A percentile compares a stretch with the other conserved stretches of the same genome.
Conservation (phyloP, 108 stramenopile genomes). For the Fistulifera solaris region DNA sequence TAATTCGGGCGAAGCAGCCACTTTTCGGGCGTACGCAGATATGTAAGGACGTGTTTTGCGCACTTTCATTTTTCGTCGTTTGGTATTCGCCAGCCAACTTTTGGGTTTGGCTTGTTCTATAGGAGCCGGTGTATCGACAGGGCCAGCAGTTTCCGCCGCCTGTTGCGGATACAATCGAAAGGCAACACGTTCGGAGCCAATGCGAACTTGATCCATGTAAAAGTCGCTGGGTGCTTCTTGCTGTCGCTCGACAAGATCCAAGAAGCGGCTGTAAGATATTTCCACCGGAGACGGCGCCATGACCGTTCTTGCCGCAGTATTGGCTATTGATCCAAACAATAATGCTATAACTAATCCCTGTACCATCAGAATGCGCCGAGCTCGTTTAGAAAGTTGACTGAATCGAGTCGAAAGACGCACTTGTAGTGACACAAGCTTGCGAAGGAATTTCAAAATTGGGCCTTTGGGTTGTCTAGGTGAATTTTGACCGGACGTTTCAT, state of each 20-base stretch:
- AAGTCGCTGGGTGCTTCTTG: background rate
- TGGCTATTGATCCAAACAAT: background rate
- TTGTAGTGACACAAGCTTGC: too few relatives aligned
- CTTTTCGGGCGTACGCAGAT: constrained; percentile 45
- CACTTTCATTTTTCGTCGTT: constrained; percentile 16
- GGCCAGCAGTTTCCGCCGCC: background rate
- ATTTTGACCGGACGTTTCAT: too few relatives aligned
- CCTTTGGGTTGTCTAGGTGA: too few relatives aligned
- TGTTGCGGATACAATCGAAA: constrained; percentile 29
- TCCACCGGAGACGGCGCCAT: constrained; percentile 41
- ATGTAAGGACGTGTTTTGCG: constrained; percentile 9
- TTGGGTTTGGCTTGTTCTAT: constrained; percentile 27
- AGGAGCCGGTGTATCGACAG: too few relatives aligned
- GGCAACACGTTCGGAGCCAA: constrained; percentile 42
- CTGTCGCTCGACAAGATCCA: constrained; percentile 48
- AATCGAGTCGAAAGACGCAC: constrained; percentile 5
- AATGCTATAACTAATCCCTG: background rate
- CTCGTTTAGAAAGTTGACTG: constrained; percentile 4
- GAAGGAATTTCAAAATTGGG: too few relatives aligned
- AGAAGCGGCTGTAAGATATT: constrained; percentile 56
- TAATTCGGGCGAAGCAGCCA: constrained; percentile 49
- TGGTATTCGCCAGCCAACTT: constrained; percentile 16
- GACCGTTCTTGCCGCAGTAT: background rate
- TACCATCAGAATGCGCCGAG: background rate
- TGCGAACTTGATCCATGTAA: constrained; percentile 42